These are phyloP conservation scores for Durusdinium trenchii DNA, from an alignment of 73 alveolate genomes.

Conservation along the genomic window DNA sequence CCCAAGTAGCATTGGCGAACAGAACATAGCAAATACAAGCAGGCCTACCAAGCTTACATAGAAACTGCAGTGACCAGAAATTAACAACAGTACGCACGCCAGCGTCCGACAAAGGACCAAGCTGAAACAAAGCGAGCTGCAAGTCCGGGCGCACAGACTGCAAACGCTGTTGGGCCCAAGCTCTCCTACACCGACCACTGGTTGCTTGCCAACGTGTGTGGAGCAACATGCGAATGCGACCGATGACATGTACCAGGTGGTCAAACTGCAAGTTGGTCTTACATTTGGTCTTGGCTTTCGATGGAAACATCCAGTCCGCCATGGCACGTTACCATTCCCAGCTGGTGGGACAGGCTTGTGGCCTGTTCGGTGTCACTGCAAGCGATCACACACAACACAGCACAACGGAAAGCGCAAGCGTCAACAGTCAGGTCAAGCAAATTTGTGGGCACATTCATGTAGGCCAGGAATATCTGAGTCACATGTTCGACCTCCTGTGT, in stretches of 20 bases:
- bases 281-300: not conserved
- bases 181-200: not conserved
- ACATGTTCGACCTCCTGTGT: not conserved
- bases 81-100: not conserved
- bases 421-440: not conserved
- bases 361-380: not conserved
- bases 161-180: not conserved
- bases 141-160: not conserved
- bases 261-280: not conserved
- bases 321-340: not conserved
- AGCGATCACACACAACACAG: not conserved
- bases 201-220: slow-evolving; percentile 43
- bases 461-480: not conserved
- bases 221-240: slow-evolving; percentile 30
- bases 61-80: not conserved
- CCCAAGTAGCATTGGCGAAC: slow-evolving; percentile 32
- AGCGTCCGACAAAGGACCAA: not conserved
- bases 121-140: not conserved
- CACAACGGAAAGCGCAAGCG: not conserved
- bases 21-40: slow-evolving; percentile 2
- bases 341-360: slow-evolving; percentile 11
- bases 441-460: not conserved
- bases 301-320: not conserved
- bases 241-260: not conserved
- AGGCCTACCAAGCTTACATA: not conserved